Conservation (phyloP, 2,329 filamentous ascomycete genomes). For the Trichoderma gracile region DNA sequence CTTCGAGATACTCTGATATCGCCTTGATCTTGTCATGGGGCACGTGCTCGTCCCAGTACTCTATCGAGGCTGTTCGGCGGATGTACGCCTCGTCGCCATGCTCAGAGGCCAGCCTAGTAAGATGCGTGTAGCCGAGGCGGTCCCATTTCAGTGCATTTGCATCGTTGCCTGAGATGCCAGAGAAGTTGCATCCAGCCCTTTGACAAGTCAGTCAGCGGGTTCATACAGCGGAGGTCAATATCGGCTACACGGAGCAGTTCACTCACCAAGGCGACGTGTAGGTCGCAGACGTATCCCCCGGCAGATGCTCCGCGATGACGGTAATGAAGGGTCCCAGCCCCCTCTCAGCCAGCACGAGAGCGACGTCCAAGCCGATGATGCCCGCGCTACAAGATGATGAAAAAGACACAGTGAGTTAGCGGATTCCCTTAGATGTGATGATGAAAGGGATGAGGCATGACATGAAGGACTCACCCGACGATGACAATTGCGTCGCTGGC, state of each 20-base stretch:
- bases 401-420: slow-evolving; percentile 11
- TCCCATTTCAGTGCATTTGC: slow-evolving; percentile 47
- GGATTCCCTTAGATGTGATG: no score
- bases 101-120: slow-evolving; percentile 39
- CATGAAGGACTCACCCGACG: slow-evolving; percentile 29
- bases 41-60: slow-evolving; percentile 45
- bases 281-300: slow-evolving; percentile 41
- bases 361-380: slow-evolving; percentile 44
- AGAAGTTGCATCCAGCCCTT: slow-evolving; percentile 49
- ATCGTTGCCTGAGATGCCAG: slow-evolving; percentile 46
- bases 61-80: slow-evolving; percentile 41
- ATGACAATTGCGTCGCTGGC: slow-evolving; percentile 30
- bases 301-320: slow-evolving; percentile 44
- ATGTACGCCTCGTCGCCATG: slow-evolving; percentile 39
- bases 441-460: no score
- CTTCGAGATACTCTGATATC: slow-evolving; percentile 45
- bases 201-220: neutral
- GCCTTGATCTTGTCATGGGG: slow-evolving; percentile 44
- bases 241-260: no score
- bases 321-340: slow-evolving; percentile 40
- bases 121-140: slow-evolving; percentile 41
- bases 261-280: slow-evolving; percentile 47
- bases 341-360: slow-evolving; percentile 39
- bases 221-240: neutral
- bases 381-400: slow-evolving; percentile 35